phyloP scores from a whole-genome alignment of 2,329 filamentous ascomycete species.

The Xylaria sp. region DNA sequence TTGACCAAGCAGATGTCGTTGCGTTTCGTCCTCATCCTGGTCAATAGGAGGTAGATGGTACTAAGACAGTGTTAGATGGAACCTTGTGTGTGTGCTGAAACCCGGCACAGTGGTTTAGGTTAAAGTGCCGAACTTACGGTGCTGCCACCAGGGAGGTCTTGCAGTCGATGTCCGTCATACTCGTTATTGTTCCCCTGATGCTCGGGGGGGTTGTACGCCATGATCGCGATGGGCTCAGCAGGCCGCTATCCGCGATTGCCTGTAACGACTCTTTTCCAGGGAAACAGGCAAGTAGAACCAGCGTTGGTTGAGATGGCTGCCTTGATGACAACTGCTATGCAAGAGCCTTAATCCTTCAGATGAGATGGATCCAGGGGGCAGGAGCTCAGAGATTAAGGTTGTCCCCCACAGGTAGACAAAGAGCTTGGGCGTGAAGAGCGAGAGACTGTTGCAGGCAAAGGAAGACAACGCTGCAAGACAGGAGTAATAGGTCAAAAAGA shows the following conservation, averaged over 20 bases:
- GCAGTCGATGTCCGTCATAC: constrained; percentile 72
- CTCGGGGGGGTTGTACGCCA: constrained; percentile 70
- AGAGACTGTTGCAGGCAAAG: constrained; percentile 40
- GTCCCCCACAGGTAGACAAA: constrained; percentile 42
- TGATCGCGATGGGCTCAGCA: constrained; percentile 51
- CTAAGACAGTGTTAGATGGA: constrained; percentile 49
- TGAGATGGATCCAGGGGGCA: constrained; percentile 40
- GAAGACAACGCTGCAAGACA: constrained; percentile 24
- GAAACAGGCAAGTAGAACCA: constrained; percentile 7
- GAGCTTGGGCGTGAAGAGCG: constrained; percentile 35
- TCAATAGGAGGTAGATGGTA: constrained; percentile 69
- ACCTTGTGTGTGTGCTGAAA: constrained; percentile 15
- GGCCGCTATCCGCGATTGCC: constrained; percentile 33
- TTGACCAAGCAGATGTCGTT: constrained; percentile 67
- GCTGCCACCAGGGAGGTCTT: constrained; percentile 70
- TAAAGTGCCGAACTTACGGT: constrained; percentile 61
- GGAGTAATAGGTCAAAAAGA: constrained; percentile 29
- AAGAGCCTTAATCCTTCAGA: constrained; percentile 10
- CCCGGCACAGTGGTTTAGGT: constrained; percentile 35
- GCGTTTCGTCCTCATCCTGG: constrained; percentile 67
- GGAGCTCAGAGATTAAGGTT: constrained; percentile 32
- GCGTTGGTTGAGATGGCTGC: constrained; percentile 3
- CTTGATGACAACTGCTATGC: constrained; percentile 17
- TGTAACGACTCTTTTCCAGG: constrained; percentile 1
- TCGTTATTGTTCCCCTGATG: constrained; percentile 61